Evolutionary conservation across 768 basidiomycete species (phyloP).

Genomic region (Calocybe indica): DNA sequence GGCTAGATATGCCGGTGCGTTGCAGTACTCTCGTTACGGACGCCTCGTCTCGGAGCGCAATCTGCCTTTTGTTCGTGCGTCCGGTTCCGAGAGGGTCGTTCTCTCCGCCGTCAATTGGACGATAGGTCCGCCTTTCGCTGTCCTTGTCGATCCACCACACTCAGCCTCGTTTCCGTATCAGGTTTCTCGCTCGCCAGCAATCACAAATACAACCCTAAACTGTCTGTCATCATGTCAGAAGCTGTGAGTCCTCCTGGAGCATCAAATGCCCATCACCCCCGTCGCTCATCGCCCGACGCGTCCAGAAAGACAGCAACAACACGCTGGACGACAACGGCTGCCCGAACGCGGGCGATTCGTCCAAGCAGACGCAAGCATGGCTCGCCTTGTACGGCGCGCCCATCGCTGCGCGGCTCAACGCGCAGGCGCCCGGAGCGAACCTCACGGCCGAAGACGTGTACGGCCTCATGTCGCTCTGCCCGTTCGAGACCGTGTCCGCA

Average conservation of each 20-base stretch:
- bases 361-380: conserved; percentile 47
- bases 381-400: conserved; percentile 44
- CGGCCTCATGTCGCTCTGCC: conserved; percentile 66
- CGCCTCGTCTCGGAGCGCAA: conserved; percentile 19
- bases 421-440: conserved; percentile 54
- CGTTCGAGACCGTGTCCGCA: conserved; percentile 69
- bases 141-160: conserved; percentile 34
- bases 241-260: conserved; percentile 27
- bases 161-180: conserved; percentile 15
- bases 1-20: conserved; percentile 40
- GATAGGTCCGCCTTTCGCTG: conserved; percentile 30
- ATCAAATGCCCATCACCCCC: neutral
- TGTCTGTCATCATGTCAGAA: conserved; percentile 56
- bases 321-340: conserved; percentile 68
- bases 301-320: conserved; percentile 40
- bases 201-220: conserved; percentile 33
- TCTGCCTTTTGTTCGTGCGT: conserved; percentile 33
- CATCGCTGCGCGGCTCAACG: conserved; percentile 55
- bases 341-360: conserved; percentile 43
- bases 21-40: conserved; percentile 49
- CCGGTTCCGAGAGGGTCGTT: conserved; percentile 52
- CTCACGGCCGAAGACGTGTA: conserved; percentile 49
- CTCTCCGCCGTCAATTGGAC: conserved; percentile 69
- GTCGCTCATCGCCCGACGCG: neutral
- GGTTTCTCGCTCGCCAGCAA: conserved; percentile 56